These are phyloP conservation scores for Ogataea pini DNA, from an alignment of 805 yeast genomes.

Conservation along the genomic window DNA sequence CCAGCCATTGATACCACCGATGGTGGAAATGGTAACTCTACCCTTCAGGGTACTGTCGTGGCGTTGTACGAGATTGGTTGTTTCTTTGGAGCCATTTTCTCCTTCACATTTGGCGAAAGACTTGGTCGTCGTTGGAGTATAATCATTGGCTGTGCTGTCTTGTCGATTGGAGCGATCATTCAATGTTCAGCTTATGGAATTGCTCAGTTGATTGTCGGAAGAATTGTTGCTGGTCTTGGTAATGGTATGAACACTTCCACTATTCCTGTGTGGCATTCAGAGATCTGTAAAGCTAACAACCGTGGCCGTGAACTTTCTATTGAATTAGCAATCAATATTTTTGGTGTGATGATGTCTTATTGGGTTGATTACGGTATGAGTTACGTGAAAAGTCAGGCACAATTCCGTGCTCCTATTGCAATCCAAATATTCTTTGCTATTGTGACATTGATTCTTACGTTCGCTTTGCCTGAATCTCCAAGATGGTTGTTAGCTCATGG, in stretches of 20 bases:
- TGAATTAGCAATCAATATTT: conserved; percentile 59
- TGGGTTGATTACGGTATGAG: conserved; percentile 65
- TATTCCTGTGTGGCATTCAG: conserved; percentile 74
- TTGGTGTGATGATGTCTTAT: conserved; percentile 67
- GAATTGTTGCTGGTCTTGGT: conserved; percentile 67
- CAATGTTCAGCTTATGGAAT: conserved; percentile 49
- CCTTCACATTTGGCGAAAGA: conserved; percentile 46
- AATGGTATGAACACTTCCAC: conserved; percentile 72
- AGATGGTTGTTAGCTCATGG: conserved; percentile 61
- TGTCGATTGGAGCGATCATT: conserved; percentile 63
- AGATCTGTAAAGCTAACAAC: conserved; percentile 65
- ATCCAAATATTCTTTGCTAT: conserved; percentile 60
- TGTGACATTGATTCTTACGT: conserved; percentile 55
- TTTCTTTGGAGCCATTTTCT: conserved; percentile 45
- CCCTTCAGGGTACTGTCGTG: conserved; percentile 48
- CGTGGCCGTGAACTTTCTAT: conserved; percentile 68
- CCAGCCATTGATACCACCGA: conserved; percentile 36
- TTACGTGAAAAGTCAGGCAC: conserved; percentile 45
- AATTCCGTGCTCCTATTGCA: conserved; percentile 70
- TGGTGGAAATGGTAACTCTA: conserved; percentile 21
- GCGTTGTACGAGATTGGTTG: conserved; percentile 51
- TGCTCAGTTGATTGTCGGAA: conserved; percentile 55
- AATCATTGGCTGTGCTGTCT: conserved; percentile 51
- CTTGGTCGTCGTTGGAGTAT: conserved; percentile 60
- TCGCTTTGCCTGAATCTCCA: conserved; percentile 70